Conservation (phyloP, 257 asterid species). For the Ocimum tenuiflorum region DNA sequence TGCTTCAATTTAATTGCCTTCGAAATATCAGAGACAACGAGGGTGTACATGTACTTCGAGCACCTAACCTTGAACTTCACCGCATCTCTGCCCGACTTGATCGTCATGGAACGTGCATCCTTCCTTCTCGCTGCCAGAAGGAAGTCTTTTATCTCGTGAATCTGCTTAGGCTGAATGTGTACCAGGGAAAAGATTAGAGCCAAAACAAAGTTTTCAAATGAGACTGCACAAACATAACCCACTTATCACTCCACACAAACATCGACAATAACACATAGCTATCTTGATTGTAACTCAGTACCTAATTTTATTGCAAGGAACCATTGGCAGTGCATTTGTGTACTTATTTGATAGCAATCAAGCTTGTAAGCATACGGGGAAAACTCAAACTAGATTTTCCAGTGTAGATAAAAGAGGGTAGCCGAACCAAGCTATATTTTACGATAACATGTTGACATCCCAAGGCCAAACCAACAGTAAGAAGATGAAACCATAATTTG, state of each 20-base stretch:
- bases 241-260: background rate
- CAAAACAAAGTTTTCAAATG: background rate
- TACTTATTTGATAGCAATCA: background rate
- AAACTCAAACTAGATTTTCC: background rate
- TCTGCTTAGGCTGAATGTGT: slow-evolving; percentile 45
- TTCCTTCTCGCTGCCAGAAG: slow-evolving; percentile 52
- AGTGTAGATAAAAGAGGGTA: too few relatives aligned
- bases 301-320: background rate
- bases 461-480: background rate
- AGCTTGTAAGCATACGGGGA: background rate
- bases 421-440: too few relatives aligned
- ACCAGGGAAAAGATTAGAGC: background rate
- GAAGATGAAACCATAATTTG: background rate
- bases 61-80: slow-evolving; percentile 58
- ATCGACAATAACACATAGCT: background rate
- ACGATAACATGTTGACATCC: background rate
- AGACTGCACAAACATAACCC: background rate
- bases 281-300: background rate
- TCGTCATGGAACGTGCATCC: slow-evolving; percentile 48
- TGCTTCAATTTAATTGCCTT: slow-evolving; percentile 55
- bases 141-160: slow-evolving; percentile 56
- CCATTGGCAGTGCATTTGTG: background rate
- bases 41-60: slow-evolving; percentile 51
- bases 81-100: slow-evolving; percentile 46
- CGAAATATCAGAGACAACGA: slow-evolving; percentile 39